Conservation (phyloP, 768 basidiomycete species). For the Xerocomus spinulosus region DNA sequence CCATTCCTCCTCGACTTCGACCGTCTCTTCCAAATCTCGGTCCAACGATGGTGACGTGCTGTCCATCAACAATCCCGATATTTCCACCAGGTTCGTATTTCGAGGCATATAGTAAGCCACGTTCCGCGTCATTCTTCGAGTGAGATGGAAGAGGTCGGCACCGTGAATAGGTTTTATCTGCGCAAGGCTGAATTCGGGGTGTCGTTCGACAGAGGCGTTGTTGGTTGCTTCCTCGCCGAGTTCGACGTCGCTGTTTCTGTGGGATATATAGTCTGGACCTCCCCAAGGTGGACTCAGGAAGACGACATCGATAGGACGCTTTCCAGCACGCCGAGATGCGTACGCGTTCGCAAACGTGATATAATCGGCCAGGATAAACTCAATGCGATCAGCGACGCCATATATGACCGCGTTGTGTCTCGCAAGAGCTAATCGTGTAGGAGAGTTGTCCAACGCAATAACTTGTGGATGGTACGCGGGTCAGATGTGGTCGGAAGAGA, state of each 20-base stretch:
- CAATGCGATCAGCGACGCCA: slow-evolving; percentile 92
- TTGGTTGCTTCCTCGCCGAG: background rate
- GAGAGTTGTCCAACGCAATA: slow-evolving; percentile 87
- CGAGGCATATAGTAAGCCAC: slow-evolving; percentile 89
- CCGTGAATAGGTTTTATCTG: slow-evolving; percentile 80
- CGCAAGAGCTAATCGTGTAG: slow-evolving; percentile 81
- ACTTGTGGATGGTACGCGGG: slow-evolving; percentile 45
- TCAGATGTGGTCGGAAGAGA: background rate
- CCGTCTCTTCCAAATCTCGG: slow-evolving; percentile 41
- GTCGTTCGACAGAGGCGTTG: slow-evolving; percentile 17
- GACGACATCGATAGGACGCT: slow-evolving; percentile 74
- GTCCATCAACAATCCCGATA: slow-evolving; percentile 46
- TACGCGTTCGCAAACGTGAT: slow-evolving; percentile 67
- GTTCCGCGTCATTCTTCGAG: slow-evolving; percentile 68
- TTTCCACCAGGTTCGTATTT: slow-evolving; percentile 70
- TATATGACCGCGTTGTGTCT: slow-evolving; percentile 92
- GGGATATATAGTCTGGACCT: slow-evolving; percentile 64
- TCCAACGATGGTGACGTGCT: background rate
- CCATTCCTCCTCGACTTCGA: slow-evolving; percentile 97
- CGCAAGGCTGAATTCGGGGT: slow-evolving; percentile 63
- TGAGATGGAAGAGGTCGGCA: slow-evolving; percentile 71
- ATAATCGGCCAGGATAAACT: slow-evolving; percentile 88
- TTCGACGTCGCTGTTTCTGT: slow-evolving; percentile 3
- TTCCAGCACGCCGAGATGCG: slow-evolving; percentile 25
- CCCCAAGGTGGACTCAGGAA: slow-evolving; percentile 98